Base-by-base conservation (phyloP, 148 eudicot species). In the Amaranthus hypochondriacus region DNA sequence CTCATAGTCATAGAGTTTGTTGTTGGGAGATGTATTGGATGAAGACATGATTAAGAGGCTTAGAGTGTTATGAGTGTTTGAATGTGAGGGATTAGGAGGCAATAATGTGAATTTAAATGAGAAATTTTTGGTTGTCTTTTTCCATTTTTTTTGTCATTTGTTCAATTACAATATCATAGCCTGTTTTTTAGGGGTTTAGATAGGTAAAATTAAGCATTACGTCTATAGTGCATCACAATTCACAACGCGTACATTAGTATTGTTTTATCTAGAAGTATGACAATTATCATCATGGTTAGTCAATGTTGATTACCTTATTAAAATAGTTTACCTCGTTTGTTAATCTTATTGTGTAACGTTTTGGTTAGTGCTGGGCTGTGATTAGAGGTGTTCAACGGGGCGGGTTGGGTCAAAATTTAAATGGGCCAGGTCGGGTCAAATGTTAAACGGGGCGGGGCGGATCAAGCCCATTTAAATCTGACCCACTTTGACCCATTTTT, bases 11-110 rank as follows among this genome's bases (percentile, higher is more conserved):
- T 67, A 56, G 54, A 52, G 4, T 47, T 55, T 55, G 73, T 65
- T 71, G 12, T 57, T 21, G 59, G 61, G 5, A 75, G 49, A 49
- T 54, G 59, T 82, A 82, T 75, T 54, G 80, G 80, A 67, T 79
- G 75, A 80, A 74, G 78, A 66, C 79, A 73, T 74, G 66, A 39
- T 10, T 55, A 4, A 57, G 57, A 0, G 15, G 56, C 7, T 28
- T 18, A 0, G 51, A 5, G 56, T 18, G n/a, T 50, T 60, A 14
- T 28, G 47, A 21, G 18, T 51, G n/a, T 39, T 43, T 10, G 74
- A 56, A 57, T 69, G 62, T 14, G 71, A 77, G 14, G 69, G 59
- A 62, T 59, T 70, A 51, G 58, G 82, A 75, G 82, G 72, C 68
- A 71, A 49, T 71, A 14, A 18, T 62, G 68, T 52, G 72, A n/a